phyloP scores from a whole-genome alignment of 2,329 filamentous ascomycete genomes.

The Beauveria varroae region DNA sequence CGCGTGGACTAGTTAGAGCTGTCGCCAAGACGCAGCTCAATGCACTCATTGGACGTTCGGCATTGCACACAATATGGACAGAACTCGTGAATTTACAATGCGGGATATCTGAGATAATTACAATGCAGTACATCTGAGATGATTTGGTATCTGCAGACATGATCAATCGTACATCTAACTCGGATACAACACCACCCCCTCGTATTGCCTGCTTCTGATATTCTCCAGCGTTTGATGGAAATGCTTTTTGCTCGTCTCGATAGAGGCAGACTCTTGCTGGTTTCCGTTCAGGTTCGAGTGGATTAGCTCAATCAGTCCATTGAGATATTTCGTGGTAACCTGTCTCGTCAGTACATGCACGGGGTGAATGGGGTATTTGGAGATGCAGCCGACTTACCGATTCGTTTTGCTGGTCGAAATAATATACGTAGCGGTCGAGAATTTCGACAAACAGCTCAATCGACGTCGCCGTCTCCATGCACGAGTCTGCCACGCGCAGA shows the following conservation, averaged over 20 bases:
- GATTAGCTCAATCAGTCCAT: conserved; percentile 95
- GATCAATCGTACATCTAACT: conserved; percentile 22
- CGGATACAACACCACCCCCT: conserved; percentile 73
- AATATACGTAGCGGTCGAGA: conserved; percentile 95
- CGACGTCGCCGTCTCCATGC: conserved; percentile 96
- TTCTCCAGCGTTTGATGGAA: conserved; percentile 94
- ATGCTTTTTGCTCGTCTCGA: conserved; percentile 87
- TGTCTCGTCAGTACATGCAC: conserved; percentile 20
- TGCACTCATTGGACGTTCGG: not conserved
- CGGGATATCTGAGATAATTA: conserved; percentile 2
- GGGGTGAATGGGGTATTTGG: not conserved
- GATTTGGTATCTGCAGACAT: not conserved
- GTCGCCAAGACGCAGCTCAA: not conserved
- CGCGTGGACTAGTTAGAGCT: not conserved
- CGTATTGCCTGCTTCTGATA: conserved; percentile 84
- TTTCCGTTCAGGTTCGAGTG: conserved; percentile 90
- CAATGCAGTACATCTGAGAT: not conserved
- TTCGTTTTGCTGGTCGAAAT: conserved; percentile 98
- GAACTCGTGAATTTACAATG: not conserved
- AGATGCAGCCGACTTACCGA: conserved; percentile 47
- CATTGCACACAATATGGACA: not conserved
- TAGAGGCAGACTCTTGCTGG: conserved; percentile 68
- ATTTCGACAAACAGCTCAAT: conserved; percentile 99
- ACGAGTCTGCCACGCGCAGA: conserved; percentile 91
- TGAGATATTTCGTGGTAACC: conserved; percentile 95